A percentile compares a stretch with the other conserved stretches of the same genome.
phyloP scores from a whole-genome alignment of 768 basidiomycete species.

The Phaffia australis region DNA sequence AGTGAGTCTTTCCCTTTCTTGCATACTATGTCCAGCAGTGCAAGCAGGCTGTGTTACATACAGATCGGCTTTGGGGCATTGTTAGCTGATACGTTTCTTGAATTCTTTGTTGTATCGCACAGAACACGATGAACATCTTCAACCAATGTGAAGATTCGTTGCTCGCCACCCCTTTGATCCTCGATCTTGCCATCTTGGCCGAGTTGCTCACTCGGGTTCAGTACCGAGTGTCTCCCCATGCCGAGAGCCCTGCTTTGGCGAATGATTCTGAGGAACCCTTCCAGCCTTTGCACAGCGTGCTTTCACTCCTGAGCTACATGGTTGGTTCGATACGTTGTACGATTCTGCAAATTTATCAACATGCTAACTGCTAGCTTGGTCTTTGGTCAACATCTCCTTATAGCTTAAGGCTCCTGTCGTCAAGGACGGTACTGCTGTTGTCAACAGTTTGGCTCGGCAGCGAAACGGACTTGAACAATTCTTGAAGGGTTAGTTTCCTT shows the following conservation, averaged over 20 bases:
- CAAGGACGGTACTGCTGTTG: conserved; percentile 65
- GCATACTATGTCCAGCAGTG: background rate
- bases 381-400: background rate
- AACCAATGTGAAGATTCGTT: conserved; percentile 61
- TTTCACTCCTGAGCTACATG: conserved; percentile 92
- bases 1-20: background rate
- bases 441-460: conserved; percentile 91
- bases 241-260: conserved; percentile 28
- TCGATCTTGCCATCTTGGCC: conserved; percentile 83
- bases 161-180: conserved; percentile 86
- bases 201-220: conserved; percentile 80
- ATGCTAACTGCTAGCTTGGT: background rate
- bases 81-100: background rate
- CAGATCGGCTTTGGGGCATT: too few relatives aligned
- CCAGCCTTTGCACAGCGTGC: conserved; percentile 73
- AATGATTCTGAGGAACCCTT: conserved; percentile 43
- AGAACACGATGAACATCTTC: conserved; percentile 25
- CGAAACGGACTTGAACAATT: conserved; percentile 85
- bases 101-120: background rate
- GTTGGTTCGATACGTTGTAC: conserved; percentile 43
- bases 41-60: too few relatives aligned
- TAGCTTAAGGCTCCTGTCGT: conserved; percentile 31
- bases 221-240: conserved; percentile 52
- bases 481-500: conserved; percentile 67
- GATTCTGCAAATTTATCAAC: too few relatives aligned